Percentiles rank a stretch among this genome's conserved stretches.
Evolutionary conservation across 2,329 filamentous ascomycete genomes (phyloP).

Genomic region (Curvularia lunata): DNA sequence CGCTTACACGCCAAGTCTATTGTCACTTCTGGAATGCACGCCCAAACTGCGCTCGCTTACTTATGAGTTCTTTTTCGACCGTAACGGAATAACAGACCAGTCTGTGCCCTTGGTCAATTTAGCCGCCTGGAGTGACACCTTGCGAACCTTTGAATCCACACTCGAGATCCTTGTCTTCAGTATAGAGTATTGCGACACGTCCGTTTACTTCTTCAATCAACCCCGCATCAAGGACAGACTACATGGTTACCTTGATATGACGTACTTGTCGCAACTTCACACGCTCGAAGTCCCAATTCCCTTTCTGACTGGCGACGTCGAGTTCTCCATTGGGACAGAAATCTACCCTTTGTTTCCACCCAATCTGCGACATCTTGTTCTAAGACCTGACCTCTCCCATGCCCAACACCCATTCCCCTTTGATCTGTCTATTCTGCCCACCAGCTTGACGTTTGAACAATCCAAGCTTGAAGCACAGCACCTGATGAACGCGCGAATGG

Average conservation of each 20-base stretch:
- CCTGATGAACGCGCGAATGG: conserved; percentile 32
- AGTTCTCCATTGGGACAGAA: conserved; percentile 30
- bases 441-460: conserved; percentile 23
- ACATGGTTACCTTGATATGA: conserved; percentile 32
- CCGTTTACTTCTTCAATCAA: conserved; percentile 28
- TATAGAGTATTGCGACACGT: conserved; percentile 31
- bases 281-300: conserved; percentile 35
- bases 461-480: conserved; percentile 23
- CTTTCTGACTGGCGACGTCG: conserved; percentile 34
- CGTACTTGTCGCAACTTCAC: conserved; percentile 27
- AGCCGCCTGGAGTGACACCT: conserved; percentile 23
- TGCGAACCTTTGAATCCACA: conserved; percentile 18
- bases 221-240: conserved; percentile 24
- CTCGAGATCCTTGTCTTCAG: conserved; percentile 29
- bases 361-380: conserved; percentile 31
- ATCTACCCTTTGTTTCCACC: conserved; percentile 32
- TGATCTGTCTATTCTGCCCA: conserved; percentile 26
- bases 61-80: conserved; percentile 33
- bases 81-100: conserved; percentile 5
- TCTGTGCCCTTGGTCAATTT: conserved; percentile 24
- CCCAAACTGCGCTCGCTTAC: conserved; percentile 33
- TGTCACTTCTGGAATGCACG: conserved; percentile 17
- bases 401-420: conserved; percentile 31
- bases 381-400: conserved; percentile 35
- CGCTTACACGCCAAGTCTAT: conserved; percentile 10